A percentile compares a stretch with the other conserved stretches of the same genome.
phyloP scores from a whole-genome alignment of 345 rosid species.

The Passiflora organensis region DNA sequence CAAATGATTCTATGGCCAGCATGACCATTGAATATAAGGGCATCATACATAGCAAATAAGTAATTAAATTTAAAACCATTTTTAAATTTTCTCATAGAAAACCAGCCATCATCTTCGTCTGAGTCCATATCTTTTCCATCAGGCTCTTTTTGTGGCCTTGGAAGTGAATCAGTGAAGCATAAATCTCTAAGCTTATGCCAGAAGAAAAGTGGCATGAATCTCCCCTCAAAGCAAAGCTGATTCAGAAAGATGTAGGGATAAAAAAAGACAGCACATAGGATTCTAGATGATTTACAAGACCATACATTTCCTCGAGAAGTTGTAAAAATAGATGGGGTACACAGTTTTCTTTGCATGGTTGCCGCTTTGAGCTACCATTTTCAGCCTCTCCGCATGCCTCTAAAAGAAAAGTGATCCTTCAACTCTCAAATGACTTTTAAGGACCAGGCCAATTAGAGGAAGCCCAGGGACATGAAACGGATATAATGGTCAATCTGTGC shows the following conservation, averaged over 20 bases:
- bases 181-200: slow-evolving; percentile 44
- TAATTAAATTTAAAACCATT: neutral
- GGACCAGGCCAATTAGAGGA: no score
- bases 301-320: no score
- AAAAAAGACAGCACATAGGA: slow-evolving; percentile 39
- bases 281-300: slow-evolving; percentile 22
- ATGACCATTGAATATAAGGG: neutral
- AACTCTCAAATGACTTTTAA: no score
- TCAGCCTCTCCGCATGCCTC: no score
- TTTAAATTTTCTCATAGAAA: neutral
- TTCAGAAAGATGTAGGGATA: slow-evolving; percentile 24
- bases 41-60: neutral
- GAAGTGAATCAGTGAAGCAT: slow-evolving; percentile 38
- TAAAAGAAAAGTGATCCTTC: no score
- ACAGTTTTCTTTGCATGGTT: neutral
- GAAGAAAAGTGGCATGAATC: slow-evolving; percentile 40
- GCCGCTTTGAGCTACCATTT: no score
- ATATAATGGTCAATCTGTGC: slow-evolving; percentile 19
- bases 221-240: slow-evolving; percentile 8
- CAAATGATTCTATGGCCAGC: slow-evolving; percentile 12
- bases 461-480: no score
- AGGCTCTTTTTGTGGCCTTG: slow-evolving; percentile 7
- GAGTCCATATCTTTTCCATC: neutral
- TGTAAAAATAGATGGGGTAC: neutral
- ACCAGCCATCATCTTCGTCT: neutral